Evolutionary conservation across 2,329 filamentous ascomycete species (phyloP), one percentile per base, ranked within the genome.

Genomic region (Cytospora leucostoma): DNA sequence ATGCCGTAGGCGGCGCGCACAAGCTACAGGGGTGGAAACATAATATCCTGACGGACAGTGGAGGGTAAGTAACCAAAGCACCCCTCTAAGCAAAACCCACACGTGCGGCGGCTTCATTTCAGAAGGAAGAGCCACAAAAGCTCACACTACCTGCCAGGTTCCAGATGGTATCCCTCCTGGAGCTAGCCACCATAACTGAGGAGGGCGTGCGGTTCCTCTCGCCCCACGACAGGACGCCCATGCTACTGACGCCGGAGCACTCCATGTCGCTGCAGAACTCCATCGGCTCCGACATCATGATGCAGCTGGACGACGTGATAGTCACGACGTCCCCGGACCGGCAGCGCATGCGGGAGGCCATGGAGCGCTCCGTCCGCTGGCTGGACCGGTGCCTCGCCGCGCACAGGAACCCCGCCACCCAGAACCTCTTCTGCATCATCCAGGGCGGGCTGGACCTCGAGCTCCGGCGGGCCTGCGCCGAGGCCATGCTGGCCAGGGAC

Each of bases 341-440:
- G 62, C 88, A 81, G 21, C 89, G 96, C 59, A 98, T 99, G 86
- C 86, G 89, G 66, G 92, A 97, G 76, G 95, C 95, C 56, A 98
- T 97, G 93, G 85, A 95, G 72, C 89, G 95, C 61, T 97, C 92
- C 61, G 87, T 99, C 8, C 87, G 96, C 47, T 99, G 96, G 96
- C 84, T 99, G 7, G 96, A 99, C 77, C 87, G 95, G 60, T 99
- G 95, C 76, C 94, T 98, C 49, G 87, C 88, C 12, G 93, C 93
- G 5, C 96, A 99, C 80, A 86, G 88, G 72, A 90, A 93, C 62
- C 91, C 93, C 0, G 84, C 89, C 35, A 82, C 82, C 1, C 95
- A 99, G 75, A 99, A 97, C 71, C 83, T 99, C 7, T 99, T 99
- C 76, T 99, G 96, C 76, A 99, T 99, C 72, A 97, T 99, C 68